These are phyloP conservation scores for Atkinsonella hypoxylon DNA, from an alignment of 2,329 filamentous ascomycete genomes.

Conservation along the genomic window DNA sequence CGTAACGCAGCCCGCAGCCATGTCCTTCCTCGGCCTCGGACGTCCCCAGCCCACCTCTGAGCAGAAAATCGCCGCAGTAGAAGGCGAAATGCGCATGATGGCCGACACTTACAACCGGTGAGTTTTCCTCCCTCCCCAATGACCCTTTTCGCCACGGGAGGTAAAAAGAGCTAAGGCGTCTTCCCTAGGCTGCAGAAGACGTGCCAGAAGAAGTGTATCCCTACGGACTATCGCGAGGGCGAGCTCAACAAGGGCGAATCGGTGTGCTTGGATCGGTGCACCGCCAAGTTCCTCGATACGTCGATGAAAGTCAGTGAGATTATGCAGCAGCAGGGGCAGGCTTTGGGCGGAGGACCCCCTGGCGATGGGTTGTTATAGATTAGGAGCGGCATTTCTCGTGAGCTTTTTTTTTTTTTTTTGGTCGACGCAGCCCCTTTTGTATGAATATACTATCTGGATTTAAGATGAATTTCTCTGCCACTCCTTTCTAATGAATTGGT, in stretches of 20 bases:
- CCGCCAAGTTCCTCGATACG: conserved; percentile 96
- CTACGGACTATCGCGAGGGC: conserved; percentile 81
- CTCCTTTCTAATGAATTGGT: neutral
- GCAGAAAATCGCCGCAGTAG: conserved; percentile 93
- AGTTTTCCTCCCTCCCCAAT: conserved; percentile 6
- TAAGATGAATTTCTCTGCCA: neutral
- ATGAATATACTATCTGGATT: neutral
- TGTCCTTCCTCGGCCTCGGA: conserved; percentile 38
- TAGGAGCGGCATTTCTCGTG: neutral
- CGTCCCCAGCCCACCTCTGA: conserved; percentile 79
- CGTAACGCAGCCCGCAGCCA: conserved; percentile 3
- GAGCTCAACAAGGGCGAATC: conserved; percentile 98
- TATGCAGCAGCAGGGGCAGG: conserved; percentile 77
- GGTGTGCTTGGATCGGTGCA: conserved; percentile 95
- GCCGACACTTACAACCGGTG: conserved; percentile 98
- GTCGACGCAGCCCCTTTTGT: neutral
- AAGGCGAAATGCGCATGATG: conserved; percentile 95
- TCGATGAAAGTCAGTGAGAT: conserved; percentile 96
- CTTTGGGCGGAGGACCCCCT: conserved; percentile 37
- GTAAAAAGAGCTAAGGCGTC: neutral
- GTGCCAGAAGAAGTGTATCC: conserved; percentile 90
- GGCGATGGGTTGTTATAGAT: conserved; percentile 18
- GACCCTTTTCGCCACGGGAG: too few relatives aligned
- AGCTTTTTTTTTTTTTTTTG: too few relatives aligned
- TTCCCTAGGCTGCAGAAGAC: conserved; percentile 62